Base-by-base conservation (phyloP, 179 eudicot genomes). In the Patellifolia procumbens region DNA sequence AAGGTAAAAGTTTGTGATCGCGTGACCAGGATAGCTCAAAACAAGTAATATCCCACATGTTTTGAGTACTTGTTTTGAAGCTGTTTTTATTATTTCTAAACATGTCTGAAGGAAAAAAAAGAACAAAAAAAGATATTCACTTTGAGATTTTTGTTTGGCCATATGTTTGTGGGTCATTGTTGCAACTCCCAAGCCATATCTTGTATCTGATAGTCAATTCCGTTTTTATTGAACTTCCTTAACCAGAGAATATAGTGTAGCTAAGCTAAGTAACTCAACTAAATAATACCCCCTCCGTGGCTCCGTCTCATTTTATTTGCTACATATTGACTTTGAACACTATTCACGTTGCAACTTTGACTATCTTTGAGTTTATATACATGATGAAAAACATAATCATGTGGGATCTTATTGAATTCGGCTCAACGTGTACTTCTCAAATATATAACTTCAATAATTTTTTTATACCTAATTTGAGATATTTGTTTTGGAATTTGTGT, bases 1-100 rank as follows among this genome's bases (percentile, higher is more conserved):
- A 69, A 81, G 81, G 75, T 77, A 74, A 73, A 52, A 65, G 60
- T 67, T 55, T 73, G 67, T 64, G 39, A 45, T 67, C 74, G 77
- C 70, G 35, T 79, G 78, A 74, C 48, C 82, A 58, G 78, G 72
- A 74, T 79, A 79, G 26, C 73, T 34, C 52, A 80, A 75, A 35
- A 39, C 75, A 68, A 74, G 82, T 74, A 80, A 75, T 49, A 61
- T 46, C 68, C 35, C 49, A 73, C 67, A 37, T 52, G 49, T 74
- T 77, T 60, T 79, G 20, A 74, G 49, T 79, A 75, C 72, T 74
- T 34, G 29, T 13, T 52, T 62, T 75, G 58, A 80, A 62, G 78
- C 63, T 74, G 61, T 62, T 46, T 73, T 60, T 73, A 7, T 51
- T 68, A 24, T 73, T 81, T 55, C 49, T 45, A 61, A 69, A 37